Base-by-base conservation (phyloP, 2,329 filamentous ascomycete species). In the Scedosporium apiospermum region DNA sequence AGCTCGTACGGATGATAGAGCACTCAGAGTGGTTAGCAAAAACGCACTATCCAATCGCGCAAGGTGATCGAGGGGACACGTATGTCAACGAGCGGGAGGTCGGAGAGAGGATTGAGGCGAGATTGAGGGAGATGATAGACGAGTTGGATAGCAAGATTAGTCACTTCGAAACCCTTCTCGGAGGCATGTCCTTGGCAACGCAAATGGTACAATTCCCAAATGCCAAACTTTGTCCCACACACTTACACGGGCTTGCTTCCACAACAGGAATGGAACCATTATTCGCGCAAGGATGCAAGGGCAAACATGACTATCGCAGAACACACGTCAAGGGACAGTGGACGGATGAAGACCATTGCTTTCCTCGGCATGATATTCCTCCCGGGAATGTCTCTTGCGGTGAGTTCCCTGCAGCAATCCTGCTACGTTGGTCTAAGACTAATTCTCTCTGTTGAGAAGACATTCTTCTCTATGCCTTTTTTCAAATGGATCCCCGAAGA, bases 341-440 rank as follows among this genome's bases (percentile, higher is more conserved):
- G 60, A 9, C 41, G 64, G 1, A 68, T 68, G 67, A 65, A 64
- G 38, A 66, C 61, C 0, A 66, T 67, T 30, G 65, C 66, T 0
- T 53, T 63, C 3, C 64, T 68, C 4, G 66, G 67, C 1, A 67
- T 71, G 62, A 59, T 71, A 4, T 71, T 70, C 60, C 62, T 71
- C 0, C 69, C 70, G 0, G 66, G 69, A 14, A 71, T 69, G 0
- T 71, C 71, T 58, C 66, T 70, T 16, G 67, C 69, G 10, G 68
- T 68, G 60, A 60, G 58, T 46, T 14, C 10, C 34, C 34, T 9
- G 34, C 4, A 9, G 34, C 2, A 12, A 10, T 38, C 3, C 30
- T 2, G 6, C 41, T 16, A 6, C 12, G 7, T 23, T 21, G 10
- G 3, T 59, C 14, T 3, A 12, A 21, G 10, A 14, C 57, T 42